phyloP scores from a whole-genome alignment of 2,329 filamentous ascomycete species.

The Erysiphe pulchra region DNA sequence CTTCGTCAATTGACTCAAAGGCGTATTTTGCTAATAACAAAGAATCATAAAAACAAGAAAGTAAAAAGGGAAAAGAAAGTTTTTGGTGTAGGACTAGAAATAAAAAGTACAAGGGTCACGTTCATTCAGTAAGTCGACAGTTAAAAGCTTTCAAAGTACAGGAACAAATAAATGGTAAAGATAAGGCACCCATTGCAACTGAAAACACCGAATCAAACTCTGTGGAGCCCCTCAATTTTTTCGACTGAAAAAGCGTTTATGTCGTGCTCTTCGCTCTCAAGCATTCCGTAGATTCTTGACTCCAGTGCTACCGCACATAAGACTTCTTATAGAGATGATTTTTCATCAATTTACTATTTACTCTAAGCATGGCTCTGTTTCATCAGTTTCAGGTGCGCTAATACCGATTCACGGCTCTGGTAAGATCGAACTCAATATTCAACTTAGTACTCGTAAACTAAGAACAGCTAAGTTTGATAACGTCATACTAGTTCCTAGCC shows the following conservation, averaged over 20 bases:
- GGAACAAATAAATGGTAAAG: background rate
- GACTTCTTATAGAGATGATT: background rate
- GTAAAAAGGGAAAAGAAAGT: background rate
- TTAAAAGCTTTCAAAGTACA: background rate
- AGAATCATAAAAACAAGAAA: background rate
- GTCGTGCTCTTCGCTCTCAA: background rate
- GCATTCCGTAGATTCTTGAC: background rate
- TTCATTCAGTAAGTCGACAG: conserved; percentile 1
- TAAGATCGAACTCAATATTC: background rate
- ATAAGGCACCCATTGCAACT: background rate
- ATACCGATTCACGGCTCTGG: background rate
- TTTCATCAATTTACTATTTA: too few relatives aligned
- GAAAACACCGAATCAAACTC: background rate
- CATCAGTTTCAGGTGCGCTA: background rate
- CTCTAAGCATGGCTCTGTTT: background rate
- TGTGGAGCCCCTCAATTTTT: background rate
- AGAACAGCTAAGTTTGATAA: too few relatives aligned
- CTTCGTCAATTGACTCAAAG: too few relatives aligned
- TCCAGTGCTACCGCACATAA: background rate
- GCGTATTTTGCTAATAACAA: too few relatives aligned
- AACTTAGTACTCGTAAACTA: background rate
- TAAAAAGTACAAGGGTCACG: conserved; percentile 1
- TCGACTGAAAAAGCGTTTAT: background rate
- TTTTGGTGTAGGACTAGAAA: background rate
- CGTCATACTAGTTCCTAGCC: background rate